These are phyloP conservation scores for Globisporangium nagaii DNA, from an alignment of 352 stramenopile species.

Conservation along the genomic window DNA sequence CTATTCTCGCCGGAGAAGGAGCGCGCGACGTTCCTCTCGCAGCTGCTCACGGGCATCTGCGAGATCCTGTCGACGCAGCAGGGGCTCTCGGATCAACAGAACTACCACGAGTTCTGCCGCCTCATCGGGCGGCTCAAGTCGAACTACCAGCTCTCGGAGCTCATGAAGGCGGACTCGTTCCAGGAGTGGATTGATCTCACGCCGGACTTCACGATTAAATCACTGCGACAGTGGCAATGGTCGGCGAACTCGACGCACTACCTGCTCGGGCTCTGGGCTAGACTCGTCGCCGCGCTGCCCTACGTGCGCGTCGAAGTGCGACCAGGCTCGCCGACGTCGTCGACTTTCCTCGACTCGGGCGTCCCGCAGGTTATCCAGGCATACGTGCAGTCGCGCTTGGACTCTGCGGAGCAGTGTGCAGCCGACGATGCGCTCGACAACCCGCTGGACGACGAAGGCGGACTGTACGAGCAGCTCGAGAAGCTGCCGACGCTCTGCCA, in stretches of 20 bases:
- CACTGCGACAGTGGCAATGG: conserved; percentile 95
- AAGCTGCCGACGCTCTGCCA: conserved; percentile 95
- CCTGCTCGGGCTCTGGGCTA: conserved; percentile 94
- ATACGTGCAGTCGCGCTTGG: conserved; percentile 95
- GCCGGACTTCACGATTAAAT: conserved; percentile 95
- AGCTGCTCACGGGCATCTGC: conserved; percentile 92
- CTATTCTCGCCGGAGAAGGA: conserved; percentile 97
- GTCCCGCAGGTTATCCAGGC: conserved; percentile 90
- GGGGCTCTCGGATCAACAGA: conserved; percentile 97
- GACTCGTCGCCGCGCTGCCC: conserved; percentile 94
- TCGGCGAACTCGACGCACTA: conserved; percentile 95
- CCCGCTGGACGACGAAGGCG: conserved; percentile 95
- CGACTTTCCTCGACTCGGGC: conserved; percentile 68
- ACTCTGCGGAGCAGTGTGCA: conserved; percentile 91
- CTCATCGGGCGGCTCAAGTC: conserved; percentile 96
- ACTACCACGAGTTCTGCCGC: conserved; percentile 99
- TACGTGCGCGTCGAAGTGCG: conserved; percentile 88
- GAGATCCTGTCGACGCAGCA: conserved; percentile 93
- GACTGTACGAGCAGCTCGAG: conserved; percentile 96
- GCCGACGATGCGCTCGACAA: conserved; percentile 94
- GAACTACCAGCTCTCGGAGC: conserved; percentile 97
- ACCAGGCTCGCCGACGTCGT: conserved; percentile 41
- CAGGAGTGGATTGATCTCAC: conserved; percentile 96
- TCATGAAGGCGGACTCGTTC: conserved; percentile 96
- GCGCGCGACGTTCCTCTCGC: conserved; percentile 89